Conservation (phyloP, 2,329 filamentous ascomycete species). For the Dichotomopilus funicola region DNA sequence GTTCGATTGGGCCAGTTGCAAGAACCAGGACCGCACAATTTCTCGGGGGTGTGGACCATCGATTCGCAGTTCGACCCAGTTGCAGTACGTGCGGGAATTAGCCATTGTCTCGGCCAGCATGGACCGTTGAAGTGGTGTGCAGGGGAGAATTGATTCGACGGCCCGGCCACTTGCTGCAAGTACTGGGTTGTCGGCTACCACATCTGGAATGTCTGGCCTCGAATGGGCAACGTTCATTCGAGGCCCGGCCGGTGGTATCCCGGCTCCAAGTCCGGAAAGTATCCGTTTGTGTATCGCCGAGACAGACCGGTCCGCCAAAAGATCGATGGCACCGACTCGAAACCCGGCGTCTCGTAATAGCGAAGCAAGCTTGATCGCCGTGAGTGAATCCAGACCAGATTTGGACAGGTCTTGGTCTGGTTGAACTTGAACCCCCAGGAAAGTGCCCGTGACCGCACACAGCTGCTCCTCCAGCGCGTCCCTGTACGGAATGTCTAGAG, state of each 20-base stretch:
- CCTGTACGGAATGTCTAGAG: conserved; percentile 12
- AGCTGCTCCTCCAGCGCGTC: conserved; percentile 32
- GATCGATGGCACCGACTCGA: conserved; percentile 48
- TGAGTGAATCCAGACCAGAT: conserved; percentile 37
- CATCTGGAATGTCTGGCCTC: neutral
- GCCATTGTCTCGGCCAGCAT: conserved; percentile 72
- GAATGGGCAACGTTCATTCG: neutral
- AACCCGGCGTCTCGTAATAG: conserved; percentile 52
- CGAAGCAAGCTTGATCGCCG: conserved; percentile 51
- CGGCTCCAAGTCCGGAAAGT: neutral
- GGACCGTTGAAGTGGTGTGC: conserved; percentile 67
- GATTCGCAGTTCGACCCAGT: conserved; percentile 64
- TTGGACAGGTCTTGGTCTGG: conserved; percentile 28
- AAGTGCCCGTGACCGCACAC: conserved; percentile 26
- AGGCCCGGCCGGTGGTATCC: neutral
- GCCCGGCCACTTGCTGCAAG: conserved; percentile 31
- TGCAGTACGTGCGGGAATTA: conserved; percentile 62
- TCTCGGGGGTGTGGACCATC: conserved; percentile 29
- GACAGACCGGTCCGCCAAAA: conserved; percentile 52
- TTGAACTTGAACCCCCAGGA: conserved; percentile 26
- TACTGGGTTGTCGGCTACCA: neutral
- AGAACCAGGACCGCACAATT: conserved; percentile 44
- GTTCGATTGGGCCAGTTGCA: conserved; percentile 46
- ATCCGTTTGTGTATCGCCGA: conserved; percentile 21
- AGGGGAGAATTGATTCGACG: conserved; percentile 47